Conservation (phyloP, 495 filamentous ascomycete genomes). For the Cetradonia linearis region DNA sequence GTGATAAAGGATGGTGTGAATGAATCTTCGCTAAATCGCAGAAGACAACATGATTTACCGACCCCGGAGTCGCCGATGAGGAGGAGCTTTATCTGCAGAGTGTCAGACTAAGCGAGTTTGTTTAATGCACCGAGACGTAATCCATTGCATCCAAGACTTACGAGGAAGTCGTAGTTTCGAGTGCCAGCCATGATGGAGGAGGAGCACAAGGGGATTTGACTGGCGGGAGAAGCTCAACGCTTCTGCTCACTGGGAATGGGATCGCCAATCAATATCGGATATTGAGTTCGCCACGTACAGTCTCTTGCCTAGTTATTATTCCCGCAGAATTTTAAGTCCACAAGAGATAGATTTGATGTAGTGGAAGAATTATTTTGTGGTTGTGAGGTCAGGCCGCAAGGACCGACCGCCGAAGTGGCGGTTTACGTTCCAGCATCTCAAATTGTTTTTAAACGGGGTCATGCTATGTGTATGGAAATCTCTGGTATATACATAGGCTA, state of each 20-base stretch:
- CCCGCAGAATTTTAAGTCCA: not conserved
- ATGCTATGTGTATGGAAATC: not conserved
- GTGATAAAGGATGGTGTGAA: conserved; percentile 99
- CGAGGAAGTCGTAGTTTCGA: conserved; percentile 97
- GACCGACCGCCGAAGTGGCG: not conserved
- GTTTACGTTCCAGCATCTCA: not conserved
- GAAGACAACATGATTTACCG: conserved; percentile 95
- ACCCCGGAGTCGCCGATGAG: conserved; percentile 97
- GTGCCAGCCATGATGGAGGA: conserved; percentile 71
- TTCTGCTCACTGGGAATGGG: not conserved
- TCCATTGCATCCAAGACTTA: conserved; percentile 35
- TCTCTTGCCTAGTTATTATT: not conserved
- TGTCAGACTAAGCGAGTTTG: not conserved
- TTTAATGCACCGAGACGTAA: not conserved
- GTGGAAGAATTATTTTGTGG: not conserved
- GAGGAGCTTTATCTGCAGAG: conserved; percentile 83
- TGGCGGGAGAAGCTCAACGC: conserved; percentile 13
- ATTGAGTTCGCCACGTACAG: not conserved
- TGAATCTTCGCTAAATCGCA: conserved; percentile 97
- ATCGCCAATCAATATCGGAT: not conserved
- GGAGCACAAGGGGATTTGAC: not conserved
- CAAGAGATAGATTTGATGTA: not conserved
- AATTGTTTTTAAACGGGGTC: not conserved
- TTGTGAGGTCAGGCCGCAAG: not conserved
- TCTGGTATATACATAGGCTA: conserved; percentile 4